Conservation (phyloP, 805 yeast species). For the Schizosaccharomyces cryophilus region DNA sequence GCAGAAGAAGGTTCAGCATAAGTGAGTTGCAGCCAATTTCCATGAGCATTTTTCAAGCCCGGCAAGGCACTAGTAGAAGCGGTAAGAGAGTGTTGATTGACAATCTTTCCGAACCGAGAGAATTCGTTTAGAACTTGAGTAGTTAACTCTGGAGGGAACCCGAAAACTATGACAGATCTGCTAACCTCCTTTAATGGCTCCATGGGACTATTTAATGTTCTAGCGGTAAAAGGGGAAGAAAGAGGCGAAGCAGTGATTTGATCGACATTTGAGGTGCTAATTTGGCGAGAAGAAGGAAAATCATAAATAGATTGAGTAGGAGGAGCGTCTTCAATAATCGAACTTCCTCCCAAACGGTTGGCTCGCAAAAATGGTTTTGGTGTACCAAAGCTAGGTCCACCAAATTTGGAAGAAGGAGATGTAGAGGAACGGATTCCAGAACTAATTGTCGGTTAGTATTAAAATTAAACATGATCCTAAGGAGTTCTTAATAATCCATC, state of each 20-base stretch:
- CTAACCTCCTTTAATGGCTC: neutral
- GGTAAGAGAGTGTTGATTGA: conserved; percentile 42
- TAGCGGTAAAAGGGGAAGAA: neutral
- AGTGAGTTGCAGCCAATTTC: conserved; percentile 78
- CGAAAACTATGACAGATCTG: conserved; percentile 49
- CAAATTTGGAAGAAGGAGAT: conserved; percentile 6
- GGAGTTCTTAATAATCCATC: too few relatives aligned
- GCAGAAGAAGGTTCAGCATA: conserved; percentile 56
- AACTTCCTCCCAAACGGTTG: neutral
- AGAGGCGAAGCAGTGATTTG: neutral
- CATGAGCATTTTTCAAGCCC: conserved; percentile 24
- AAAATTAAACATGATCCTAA: too few relatives aligned
- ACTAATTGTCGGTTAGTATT: neutral
- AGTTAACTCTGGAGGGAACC: conserved; percentile 61
- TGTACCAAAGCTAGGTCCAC: conserved; percentile 11
- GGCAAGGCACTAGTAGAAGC: conserved; percentile 12
- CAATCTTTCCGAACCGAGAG: conserved; percentile 50
- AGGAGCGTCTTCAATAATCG: conserved; percentile 1
- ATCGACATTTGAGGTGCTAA: neutral
- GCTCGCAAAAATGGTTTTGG: conserved; percentile 7
- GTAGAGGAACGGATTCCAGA: neutral
- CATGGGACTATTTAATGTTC: neutral
- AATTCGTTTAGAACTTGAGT: conserved; percentile 45
- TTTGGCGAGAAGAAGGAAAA: neutral
- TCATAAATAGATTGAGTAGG: conserved; percentile 3